Evolutionary conservation across 1,139 yeast genomes (phyloP), one percentile per base, ranked within the genome.

Genomic region (Kurtzmaniella quercitrusa): DNA sequence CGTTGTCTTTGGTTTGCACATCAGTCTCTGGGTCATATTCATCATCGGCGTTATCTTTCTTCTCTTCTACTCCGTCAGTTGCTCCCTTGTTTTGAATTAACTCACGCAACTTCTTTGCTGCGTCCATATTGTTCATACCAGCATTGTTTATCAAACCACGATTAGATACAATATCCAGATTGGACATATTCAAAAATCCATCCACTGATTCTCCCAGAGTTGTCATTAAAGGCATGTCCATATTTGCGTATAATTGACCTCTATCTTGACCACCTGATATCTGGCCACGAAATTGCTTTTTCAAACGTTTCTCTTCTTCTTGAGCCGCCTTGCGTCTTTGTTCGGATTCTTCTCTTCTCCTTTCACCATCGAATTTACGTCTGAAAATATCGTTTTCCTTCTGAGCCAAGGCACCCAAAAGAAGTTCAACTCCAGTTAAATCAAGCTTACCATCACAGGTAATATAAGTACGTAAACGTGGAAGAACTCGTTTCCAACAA

Each of bases 361-460:
- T 65, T 54, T 88, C 96, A 43, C 74, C 76, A 26, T 82, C 86
- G 51, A 80, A 82, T 51, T 87, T 75, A 43, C 75, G 74, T 45
- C 79, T 72, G 63, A 93, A 88, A 42, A 93, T 87, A n/a, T 76
- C 84, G 44, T 80, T 86, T 57, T 93, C 99, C 57, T 84, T 83
- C 35, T 67, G 57, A 5, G 93, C 88, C 44, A 94, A 71, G 23
- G 74, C 78, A 28, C 65, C 61, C 66, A 94, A 67, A 48, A 94
- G 66, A 39, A 73, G 69, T 53, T 89, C 95, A 3, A 88, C 96
- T 44, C 89, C 80, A 38, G 75, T 77, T 39, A 91, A 64, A 57
- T 89, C 81, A 39, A 94, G 75, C 15, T 71, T 70, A 30, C 99
- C 99, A 60, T 93, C 98, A 55, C 93, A 81, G 0, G 98, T 91